Conservation (phyloP, 2,329 filamentous ascomycete genomes). For the Phialophora expanda region DNA sequence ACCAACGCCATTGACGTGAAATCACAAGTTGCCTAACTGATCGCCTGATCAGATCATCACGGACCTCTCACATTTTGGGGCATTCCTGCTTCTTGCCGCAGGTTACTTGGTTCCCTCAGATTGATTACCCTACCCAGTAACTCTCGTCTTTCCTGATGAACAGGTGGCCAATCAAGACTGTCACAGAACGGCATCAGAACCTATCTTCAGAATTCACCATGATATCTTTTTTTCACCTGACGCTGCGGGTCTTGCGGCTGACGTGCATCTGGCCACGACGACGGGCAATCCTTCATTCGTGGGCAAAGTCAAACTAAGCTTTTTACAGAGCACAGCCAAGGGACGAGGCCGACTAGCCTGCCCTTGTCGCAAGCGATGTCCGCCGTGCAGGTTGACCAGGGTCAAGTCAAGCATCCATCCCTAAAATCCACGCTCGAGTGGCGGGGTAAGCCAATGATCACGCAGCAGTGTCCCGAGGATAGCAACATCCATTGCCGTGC, state of each 20-base stretch:
- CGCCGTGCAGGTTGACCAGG: background rate
- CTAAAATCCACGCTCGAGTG: slow-evolving; percentile 1
- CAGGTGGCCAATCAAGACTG: background rate
- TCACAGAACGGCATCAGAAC: background rate
- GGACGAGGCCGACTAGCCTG: background rate
- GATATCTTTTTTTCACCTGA: background rate
- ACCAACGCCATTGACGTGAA: slow-evolving; percentile 2
- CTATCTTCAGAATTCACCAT: background rate
- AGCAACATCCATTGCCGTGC: slow-evolving; percentile 14
- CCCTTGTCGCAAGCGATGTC: background rate
- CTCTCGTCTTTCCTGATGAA: background rate
- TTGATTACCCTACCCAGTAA: background rate
- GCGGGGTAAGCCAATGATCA: slow-evolving; percentile 13
- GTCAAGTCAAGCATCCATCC: background rate
- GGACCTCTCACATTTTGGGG: background rate
- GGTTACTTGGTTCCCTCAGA: background rate
- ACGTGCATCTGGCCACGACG: slow-evolving; percentile 15
- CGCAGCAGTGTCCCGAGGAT: slow-evolving; percentile 15
- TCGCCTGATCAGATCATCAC: background rate
- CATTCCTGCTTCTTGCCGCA: background rate
- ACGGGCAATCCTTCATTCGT: slow-evolving; percentile 9
- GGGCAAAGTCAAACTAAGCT: slow-evolving; percentile 11
- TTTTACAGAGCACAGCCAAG: slow-evolving; percentile 16
- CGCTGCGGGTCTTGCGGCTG: slow-evolving; percentile 10
- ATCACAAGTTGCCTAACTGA: background rate